Base-by-base conservation (phyloP, 805 yeast genomes). In the Wickerhamomyces sydowiorum region DNA sequence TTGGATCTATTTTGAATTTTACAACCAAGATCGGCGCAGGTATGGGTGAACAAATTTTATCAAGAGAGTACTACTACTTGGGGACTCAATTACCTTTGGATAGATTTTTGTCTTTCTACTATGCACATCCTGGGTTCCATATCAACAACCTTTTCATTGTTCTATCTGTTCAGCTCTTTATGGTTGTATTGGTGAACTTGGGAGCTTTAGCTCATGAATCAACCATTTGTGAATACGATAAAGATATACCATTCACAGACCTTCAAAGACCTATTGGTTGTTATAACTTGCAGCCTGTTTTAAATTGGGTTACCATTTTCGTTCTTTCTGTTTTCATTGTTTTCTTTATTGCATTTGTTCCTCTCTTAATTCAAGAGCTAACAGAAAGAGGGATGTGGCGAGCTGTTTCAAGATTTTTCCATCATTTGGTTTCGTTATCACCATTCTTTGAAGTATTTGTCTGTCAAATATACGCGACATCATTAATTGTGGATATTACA, bases 121-220 rank as follows among this genome's bases (percentile, higher is more conserved):
- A 91, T 65, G 98, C 98, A 0, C 98, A 91, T 61, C 91, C 96
- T 10, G 98, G 98, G 6, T 91, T 91, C 67, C 98, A 91, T 62
- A 69, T 91, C 53, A 91, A 91, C 61, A 91, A 91, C 59, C 69
- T 90, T 51, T 86, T 90, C 55, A 91, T 91, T 47, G 81, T 88
- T 53, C 61, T 88, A 29, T 88, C 97, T 0, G 80, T 89, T n/a
- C 93, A 87, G 55, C 60, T 88, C 55, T 90, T 91, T 62, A 83
- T 90, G 82, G 56, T 90, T 43, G 79, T 87, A 5, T 64, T 88
- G 54, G 70, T 88, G 23, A 87, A 86, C 60, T 66, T 91, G 49
- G 96, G 96, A 2, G 71, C 96, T 0, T 64, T 91, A 51, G 76
- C 72, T 22, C 77, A 81, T 51, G 96, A 90, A 54, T 68, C 86